Evolutionary conservation across 306 rosid genomes (phyloP).

Genomic region (Medicago truncatula): MtrunA17r5.0-ANR NC_053044.1:24047001-24047500

Average conservation of each 20-base stretch:
- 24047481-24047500: constrained; percentile 94
- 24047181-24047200: constrained; percentile 86
- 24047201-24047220: constrained; percentile 95
- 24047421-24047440: constrained; percentile 99
- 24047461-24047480: constrained; percentile 98
- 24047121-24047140: constrained; percentile 88
- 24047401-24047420: constrained; percentile 83
- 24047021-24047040: constrained; percentile 97
- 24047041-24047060: constrained; percentile 95
- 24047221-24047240: constrained; percentile 97
- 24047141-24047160: constrained; percentile 93
- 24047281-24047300: constrained; percentile 94
- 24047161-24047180: constrained; percentile 92
- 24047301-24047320: constrained; percentile 89
- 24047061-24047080: constrained; percentile 97
- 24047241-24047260: constrained; percentile 98
- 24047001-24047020: no score
- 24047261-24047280: constrained; percentile 93
- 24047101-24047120: constrained; percentile 86
- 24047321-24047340: no score
- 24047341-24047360: constrained; percentile 96
- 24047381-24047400: constrained; percentile 94
- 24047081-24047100: constrained; percentile 95
- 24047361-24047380: constrained; percentile 97
- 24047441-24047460: constrained; percentile 99